A percentile compares a stretch with the other conserved stretches of the same genome.
phyloP scores from a whole-genome alignment of 1,139 yeast species.

The Suhomyces anneliseae region DNA sequence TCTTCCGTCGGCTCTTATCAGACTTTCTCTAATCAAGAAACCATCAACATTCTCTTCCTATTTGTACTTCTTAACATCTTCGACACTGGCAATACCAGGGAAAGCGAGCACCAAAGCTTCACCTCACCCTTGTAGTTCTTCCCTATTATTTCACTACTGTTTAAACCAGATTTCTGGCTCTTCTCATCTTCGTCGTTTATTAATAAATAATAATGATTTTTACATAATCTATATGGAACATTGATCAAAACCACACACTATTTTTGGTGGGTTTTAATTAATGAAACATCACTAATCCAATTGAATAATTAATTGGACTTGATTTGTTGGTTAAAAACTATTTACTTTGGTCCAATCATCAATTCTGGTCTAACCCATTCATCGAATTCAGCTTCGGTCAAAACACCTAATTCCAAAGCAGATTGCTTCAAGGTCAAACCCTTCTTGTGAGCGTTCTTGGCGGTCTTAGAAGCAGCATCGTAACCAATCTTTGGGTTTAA shows the following conservation, averaged over 20 bases:
- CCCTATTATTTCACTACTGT: too few species aligned
- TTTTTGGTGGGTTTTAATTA: neutral
- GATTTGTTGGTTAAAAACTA: neutral
- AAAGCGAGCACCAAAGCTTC: slow-evolving; percentile 80
- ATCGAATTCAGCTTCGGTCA: slow-evolving; percentile 19
- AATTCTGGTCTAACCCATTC: slow-evolving; percentile 24
- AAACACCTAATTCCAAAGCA: slow-evolving; percentile 21
- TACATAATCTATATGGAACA: too few species aligned
- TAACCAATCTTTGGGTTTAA: slow-evolving; percentile 25
- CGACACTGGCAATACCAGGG: slow-evolving; percentile 73
- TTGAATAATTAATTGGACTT: too few species aligned
- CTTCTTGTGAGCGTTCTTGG: slow-evolving; percentile 25
- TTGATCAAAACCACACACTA: neutral
- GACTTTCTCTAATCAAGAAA: slow-evolving; percentile 91
- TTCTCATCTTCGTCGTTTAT: neutral
- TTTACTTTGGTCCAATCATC: slow-evolving; percentile 22
- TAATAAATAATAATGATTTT: neutral
- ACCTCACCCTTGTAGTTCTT: slow-evolving; percentile 39
- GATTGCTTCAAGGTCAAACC: slow-evolving; percentile 23
- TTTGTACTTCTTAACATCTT: slow-evolving; percentile 72
- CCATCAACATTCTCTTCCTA: slow-evolving; percentile 75
- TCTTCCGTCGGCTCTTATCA: slow-evolving; percentile 69
- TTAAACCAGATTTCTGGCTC: too few species aligned
- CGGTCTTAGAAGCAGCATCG: slow-evolving; percentile 23
- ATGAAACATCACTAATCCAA: neutral